These are phyloP conservation scores for Sorghum bicolor DNA, from an alignment of 176 grass and related monocot species.

Conservation along the genomic window Sorghum_bicolor_NCBIv3 NC_012871.2:75955001-75955500, in stretches of 20 bases:
- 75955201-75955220: constrained; percentile 11
- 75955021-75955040: not conserved
- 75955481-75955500: not conserved
- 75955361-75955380: too few species aligned
- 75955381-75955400: too few species aligned
- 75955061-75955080: not conserved
- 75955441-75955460: not conserved
- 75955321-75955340: too few species aligned
- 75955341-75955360: too few species aligned
- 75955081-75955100: not conserved
- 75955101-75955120: not conserved
- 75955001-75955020: not conserved
- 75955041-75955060: not conserved
- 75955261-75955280: not conserved
- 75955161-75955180: constrained; percentile 5
- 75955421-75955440: not conserved
- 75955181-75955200: constrained; percentile 13
- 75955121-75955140: not conserved
- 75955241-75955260: not conserved
- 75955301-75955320: not conserved
- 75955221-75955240: constrained; percentile 34
- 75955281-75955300: not conserved
- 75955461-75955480: not conserved
- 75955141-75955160: constrained; percentile 1
- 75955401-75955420: not conserved